Evolutionary conservation across 257 asterid species (phyloP).

Genomic region (Solanum rostratum): DNA sequence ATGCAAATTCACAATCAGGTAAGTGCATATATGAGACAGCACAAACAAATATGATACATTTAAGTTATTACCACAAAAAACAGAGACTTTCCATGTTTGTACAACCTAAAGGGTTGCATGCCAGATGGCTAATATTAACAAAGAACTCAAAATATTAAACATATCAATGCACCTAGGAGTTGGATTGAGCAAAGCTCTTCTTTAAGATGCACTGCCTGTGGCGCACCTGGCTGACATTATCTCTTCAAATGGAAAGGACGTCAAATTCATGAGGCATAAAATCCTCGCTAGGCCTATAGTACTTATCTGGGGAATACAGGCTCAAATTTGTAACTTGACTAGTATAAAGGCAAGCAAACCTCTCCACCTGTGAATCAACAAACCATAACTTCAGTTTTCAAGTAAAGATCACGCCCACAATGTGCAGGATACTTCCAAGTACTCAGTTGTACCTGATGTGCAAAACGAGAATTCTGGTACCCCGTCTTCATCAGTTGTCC

Average conservation of each 20-base stretch:
- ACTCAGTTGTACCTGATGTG: conserved; percentile 66
- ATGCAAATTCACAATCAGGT: background rate
- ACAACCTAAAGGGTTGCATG: background rate
- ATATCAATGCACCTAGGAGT: background rate
- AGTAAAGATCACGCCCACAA: background rate
- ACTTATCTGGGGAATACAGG: conserved; percentile 82
- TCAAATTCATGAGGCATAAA: conserved; percentile 94
- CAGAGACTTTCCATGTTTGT: background rate
- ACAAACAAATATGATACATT: background rate
- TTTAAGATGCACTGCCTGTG: background rate
- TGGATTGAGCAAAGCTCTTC: background rate
- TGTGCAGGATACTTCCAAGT: background rate
- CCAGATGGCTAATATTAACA: background rate
- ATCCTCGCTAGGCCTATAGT: conserved; percentile 89
- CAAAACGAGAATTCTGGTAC: conserved; percentile 91
- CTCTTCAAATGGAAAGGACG: conserved; percentile 32
- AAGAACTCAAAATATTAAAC: background rate
- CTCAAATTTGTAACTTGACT: conserved; percentile 82
- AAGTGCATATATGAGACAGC: background rate
- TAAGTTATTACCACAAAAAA: background rate
- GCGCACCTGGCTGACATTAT: background rate
- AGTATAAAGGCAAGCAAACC: conserved; percentile 92
- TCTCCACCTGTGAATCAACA: conserved; percentile 55
- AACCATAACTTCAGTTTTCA: background rate
- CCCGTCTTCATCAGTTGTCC: conserved; percentile 99